These are phyloP conservation scores for Penicillium palitans DNA, from an alignment of 2,329 filamentous ascomycete species.

Conservation along the genomic window DNA sequence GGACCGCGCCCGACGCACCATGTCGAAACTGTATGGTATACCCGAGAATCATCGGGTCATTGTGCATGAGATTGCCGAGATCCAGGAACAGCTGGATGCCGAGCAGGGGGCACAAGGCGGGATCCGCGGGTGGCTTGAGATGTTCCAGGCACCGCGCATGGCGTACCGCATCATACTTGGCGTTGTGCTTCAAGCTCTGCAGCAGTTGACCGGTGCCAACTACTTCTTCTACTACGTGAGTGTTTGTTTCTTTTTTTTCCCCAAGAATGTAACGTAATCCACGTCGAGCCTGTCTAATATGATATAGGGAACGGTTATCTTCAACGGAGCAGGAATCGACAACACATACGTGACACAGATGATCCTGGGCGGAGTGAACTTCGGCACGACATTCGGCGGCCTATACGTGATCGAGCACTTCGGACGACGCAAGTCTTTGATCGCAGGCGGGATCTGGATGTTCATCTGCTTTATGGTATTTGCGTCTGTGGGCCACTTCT, in stretches of 20 bases:
- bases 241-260: neutral
- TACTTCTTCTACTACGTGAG: slow-evolving; percentile 57
- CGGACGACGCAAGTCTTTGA: slow-evolving; percentile 67
- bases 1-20: slow-evolving; percentile 53
- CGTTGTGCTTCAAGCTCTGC: slow-evolving; percentile 44
- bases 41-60: slow-evolving; percentile 56
- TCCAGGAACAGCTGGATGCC: slow-evolving; percentile 57
- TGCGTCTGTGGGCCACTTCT: slow-evolving; percentile 56
- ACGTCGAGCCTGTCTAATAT: slow-evolving; percentile 40
- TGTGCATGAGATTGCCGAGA: slow-evolving; percentile 56
- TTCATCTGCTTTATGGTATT: slow-evolving; percentile 65
- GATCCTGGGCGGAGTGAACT: slow-evolving; percentile 68
- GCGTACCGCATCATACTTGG: slow-evolving; percentile 46
- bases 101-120: slow-evolving; percentile 40
- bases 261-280: no score
- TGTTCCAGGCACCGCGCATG: slow-evolving; percentile 49
- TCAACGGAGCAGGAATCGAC: slow-evolving; percentile 63
- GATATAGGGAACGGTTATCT: slow-evolving; percentile 51
- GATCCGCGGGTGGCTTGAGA: slow-evolving; percentile 42
- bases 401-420: slow-evolving; percentile 69
- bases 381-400: slow-evolving; percentile 64
- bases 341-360: slow-evolving; percentile 66
- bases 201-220: slow-evolving; percentile 50
- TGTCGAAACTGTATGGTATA: slow-evolving; percentile 57
- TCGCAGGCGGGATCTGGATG: slow-evolving; percentile 67